A percentile compares a stretch with the other conserved stretches of the same genome.
phyloP scores from a whole-genome alignment of 192 early-diverging fungal species.

The Rhizophagus clarus region DNA sequence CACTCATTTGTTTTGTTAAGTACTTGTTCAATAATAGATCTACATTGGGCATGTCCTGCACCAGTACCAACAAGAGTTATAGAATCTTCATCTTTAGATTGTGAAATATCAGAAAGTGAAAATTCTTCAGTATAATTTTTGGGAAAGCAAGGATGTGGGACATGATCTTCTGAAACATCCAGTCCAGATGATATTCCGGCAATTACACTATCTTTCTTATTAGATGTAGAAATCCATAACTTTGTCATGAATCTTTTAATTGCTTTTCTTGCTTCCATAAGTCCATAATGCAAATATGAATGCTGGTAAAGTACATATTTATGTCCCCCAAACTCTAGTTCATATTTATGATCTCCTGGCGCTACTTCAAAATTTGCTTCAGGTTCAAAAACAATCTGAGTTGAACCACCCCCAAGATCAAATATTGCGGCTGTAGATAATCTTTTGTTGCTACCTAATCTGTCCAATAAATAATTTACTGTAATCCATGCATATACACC shows the following conservation, averaged over 20 bases:
- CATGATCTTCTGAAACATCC: constrained; percentile 31
- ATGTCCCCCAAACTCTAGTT: constrained; percentile 69
- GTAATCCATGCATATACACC: constrained; percentile 99
- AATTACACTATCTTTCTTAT: constrained; percentile 34
- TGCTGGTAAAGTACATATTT: constrained; percentile 91
- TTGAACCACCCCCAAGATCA: constrained; percentile 96
- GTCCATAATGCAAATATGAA: constrained; percentile 91
- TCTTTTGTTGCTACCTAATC: constrained; percentile 57
- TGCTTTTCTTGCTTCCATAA: constrained; percentile 81
- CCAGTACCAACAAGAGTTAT: constrained; percentile 58
- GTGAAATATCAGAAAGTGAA: constrained; percentile 17
- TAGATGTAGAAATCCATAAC: constrained; percentile 34
- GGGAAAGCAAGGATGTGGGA: constrained; percentile 71
- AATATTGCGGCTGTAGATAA: constrained; percentile 82
- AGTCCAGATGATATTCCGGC: constrained; percentile 32
- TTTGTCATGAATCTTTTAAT: constrained; percentile 60
- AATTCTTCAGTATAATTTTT: constrained; percentile 58
- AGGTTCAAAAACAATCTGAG: constrained; percentile 98
- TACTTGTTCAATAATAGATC: constrained; percentile 59
- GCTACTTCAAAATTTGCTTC: constrained; percentile 42
- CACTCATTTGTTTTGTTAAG: constrained; percentile 77
- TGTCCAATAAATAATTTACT: constrained; percentile 85
- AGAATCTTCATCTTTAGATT: constrained; percentile 6
- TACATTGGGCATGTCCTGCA: constrained; percentile 56
- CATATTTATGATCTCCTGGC: constrained; percentile 74